Evolutionary conservation across 345 rosid genomes (phyloP), one percentile per base, ranked within the genome.

Genomic region (Lepidium aucheri): DNA sequence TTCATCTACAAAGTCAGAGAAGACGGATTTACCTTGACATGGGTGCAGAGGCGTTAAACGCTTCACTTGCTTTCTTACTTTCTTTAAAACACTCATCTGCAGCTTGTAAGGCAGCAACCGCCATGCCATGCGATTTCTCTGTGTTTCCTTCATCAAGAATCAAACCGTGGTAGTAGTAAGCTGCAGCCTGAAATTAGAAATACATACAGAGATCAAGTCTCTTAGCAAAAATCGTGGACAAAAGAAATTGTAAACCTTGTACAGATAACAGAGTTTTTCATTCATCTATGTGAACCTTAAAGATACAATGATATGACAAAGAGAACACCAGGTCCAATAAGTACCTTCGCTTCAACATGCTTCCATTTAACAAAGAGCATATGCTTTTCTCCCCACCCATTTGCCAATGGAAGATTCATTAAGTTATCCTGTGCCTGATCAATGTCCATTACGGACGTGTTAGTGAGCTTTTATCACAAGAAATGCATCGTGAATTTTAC

Each of bases 141-240:
- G 99, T 95, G 80, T 89, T 91, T 50, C 97, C 97, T 75, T 90
- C 99, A 15, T 95, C 97, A 68, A 95, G 93, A 67, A 95, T 88
- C 81, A 95, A 69, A 58, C 99, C 99, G 52, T 95, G 99, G 76
- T 95, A 95, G 74, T 90, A 95, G 81, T 95, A 95, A 47, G 97
- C 99, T 45, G 90, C 99, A 70, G 95, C 95, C 99, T 70, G 56
- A 26, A 9, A 61, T 52, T 24, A 35, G 8, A 45, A 35, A 70
- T n/a, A 24, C 53, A 46, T 45, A 71, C 20, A 56, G 32, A 63
- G 30, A 54, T 55, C 41, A 16, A 70, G 22, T 53, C 15, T 53
- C 55, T 70, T 24, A 53, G 62, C 24, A 30, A 34, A 32, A 44
- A 45, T 0, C 22, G 44, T 20, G 44, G 70, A 54, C 14, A 9